Conservation (phyloP, 2,329 filamentous ascomycete genomes). For the Verticillium isaacii region DNA sequence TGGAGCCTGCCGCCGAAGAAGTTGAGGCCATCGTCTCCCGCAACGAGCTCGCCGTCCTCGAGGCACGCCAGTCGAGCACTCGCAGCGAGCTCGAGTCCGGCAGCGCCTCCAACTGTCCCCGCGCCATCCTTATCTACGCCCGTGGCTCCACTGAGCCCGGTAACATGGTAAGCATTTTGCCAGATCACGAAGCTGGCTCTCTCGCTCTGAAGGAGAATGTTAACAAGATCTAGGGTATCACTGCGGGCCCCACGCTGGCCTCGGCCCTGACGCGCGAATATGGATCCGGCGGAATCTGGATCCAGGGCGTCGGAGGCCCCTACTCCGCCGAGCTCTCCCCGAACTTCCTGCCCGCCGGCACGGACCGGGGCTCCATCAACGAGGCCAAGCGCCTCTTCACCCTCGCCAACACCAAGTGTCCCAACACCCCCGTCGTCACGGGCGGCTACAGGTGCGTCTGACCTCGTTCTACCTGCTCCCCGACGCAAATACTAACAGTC, state of each 20-base stretch:
- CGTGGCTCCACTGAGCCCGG: conserved; percentile 32
- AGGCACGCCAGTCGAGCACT: conserved; percentile 15
- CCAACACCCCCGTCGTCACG: conserved; percentile 33
- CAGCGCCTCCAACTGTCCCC: conserved; percentile 23
- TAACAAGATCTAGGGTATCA: conserved; percentile 16
- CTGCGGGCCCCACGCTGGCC: conserved; percentile 22
- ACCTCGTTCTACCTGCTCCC: too few species aligned
- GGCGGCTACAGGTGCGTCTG: conserved; percentile 27
- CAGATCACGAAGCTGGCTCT: too few species aligned
- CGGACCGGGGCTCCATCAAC: conserved; percentile 28
- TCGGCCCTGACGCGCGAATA: conserved; percentile 21
- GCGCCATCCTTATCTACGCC: conserved; percentile 33
- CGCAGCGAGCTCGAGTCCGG: conserved; percentile 23
- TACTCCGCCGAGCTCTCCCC: conserved; percentile 30
- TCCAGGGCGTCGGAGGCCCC: conserved; percentile 36
- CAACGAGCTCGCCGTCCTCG: neutral
- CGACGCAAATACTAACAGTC: neutral
- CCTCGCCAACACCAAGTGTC: conserved; percentile 35
- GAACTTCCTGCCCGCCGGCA: conserved; percentile 33
- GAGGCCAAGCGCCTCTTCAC: conserved; percentile 35
- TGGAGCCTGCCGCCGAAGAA: conserved; percentile 4
- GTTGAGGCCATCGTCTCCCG: conserved; percentile 3
- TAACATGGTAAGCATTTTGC: conserved; percentile 25
- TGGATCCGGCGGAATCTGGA: conserved; percentile 24
- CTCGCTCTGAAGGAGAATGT: neutral